These are phyloP conservation scores for Dactylellina haptotyla DNA, from an alignment of 2,329 filamentous ascomycete genomes.

Conservation along the genomic window DNA sequence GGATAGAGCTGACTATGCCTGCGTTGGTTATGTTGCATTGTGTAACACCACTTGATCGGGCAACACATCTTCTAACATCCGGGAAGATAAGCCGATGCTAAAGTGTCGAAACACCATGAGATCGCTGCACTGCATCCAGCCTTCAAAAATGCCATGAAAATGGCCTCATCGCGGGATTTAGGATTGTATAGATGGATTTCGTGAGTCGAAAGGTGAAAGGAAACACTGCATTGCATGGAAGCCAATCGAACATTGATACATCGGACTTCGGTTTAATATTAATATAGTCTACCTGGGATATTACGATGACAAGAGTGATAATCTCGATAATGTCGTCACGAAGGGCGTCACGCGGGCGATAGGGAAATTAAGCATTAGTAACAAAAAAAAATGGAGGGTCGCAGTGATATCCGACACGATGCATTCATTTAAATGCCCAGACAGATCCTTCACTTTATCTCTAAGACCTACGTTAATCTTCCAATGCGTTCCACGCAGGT, in stretches of 20 bases:
- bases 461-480: neutral
- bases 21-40: no score
- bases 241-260: conserved; percentile 9
- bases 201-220: neutral
- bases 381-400: neutral
- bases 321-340: conserved; percentile 5
- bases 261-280: no score
- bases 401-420: neutral
- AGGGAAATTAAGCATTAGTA: conserved; percentile 5
- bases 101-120: no score
- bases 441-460: conserved; percentile 29
- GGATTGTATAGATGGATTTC: neutral
- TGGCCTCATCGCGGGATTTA: neutral
- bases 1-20: no score
- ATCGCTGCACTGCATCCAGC: no score
- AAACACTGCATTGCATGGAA: conserved; percentile 14
- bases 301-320: neutral
- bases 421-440: neutral
- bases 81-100: no score
- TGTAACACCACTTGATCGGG: no score
- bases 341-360: conserved; percentile 23
- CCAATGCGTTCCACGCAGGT: conserved; percentile 6
- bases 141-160: neutral
- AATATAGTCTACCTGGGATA: no score
- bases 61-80: no score